A percentile compares a stretch with the other conserved stretches of the same genome.
Conservation (phyloP, 805 yeast species). For the Brettanomyces nanus region DNA sequence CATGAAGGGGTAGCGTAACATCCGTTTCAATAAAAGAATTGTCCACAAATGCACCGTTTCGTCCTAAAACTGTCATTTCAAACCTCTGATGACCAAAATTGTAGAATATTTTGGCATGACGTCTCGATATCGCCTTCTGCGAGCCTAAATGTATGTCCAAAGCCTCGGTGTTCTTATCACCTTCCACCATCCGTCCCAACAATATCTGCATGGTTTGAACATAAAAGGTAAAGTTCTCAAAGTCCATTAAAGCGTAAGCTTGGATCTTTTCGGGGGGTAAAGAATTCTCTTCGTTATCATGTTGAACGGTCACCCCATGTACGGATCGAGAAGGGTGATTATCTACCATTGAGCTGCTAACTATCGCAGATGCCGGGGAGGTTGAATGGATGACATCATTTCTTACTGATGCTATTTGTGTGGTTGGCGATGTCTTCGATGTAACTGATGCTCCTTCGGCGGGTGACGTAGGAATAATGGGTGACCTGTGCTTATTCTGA, state of each 20-base stretch:
- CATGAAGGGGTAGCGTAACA: slow-evolving; percentile 77
- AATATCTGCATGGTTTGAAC: slow-evolving; percentile 94
- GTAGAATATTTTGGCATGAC: slow-evolving; percentile 93
- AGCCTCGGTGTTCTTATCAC: slow-evolving; percentile 43
- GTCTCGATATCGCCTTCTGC: slow-evolving; percentile 85
- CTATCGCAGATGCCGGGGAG: background rate
- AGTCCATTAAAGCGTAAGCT: slow-evolving; percentile 74
- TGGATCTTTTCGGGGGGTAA: slow-evolving; percentile 29
- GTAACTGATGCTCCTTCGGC: background rate
- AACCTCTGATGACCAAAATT: slow-evolving; percentile 94
- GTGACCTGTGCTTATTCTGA: background rate
- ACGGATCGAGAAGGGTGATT: slow-evolving; percentile 1
- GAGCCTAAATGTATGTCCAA: slow-evolving; percentile 91
- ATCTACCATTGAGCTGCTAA: background rate
- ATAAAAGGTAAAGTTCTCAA: slow-evolving; percentile 87
- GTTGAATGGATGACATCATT: background rate
- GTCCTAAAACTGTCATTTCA: slow-evolving; percentile 83
- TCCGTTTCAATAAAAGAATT: slow-evolving; percentile 86
- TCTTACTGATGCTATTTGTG: background rate
- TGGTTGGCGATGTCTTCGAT: background rate
- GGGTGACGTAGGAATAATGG: background rate
- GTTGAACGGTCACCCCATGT: slow-evolving; percentile 2
- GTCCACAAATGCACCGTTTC: slow-evolving; percentile 96
- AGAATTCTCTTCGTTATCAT: background rate
- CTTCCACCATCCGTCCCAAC: slow-evolving; percentile 81